Conservation (phyloP, 1,139 yeast species). For the Suhomyces atakaporum region DNA sequence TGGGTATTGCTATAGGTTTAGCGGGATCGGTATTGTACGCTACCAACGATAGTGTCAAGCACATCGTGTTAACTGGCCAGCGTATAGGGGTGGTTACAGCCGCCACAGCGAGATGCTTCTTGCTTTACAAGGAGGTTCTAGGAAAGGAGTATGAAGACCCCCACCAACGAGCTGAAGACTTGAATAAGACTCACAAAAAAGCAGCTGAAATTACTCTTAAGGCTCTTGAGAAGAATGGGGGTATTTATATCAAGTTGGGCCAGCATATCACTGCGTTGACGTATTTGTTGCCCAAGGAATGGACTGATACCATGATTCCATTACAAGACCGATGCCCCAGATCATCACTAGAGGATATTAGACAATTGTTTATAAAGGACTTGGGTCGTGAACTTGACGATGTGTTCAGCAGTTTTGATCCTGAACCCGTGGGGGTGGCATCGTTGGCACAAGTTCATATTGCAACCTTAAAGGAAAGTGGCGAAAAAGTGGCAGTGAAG, state of each 20-base stretch:
- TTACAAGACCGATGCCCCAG: conserved; percentile 89
- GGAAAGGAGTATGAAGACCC: conserved; percentile 45
- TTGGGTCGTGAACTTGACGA: conserved; percentile 65
- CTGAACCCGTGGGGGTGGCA: conserved; percentile 88
- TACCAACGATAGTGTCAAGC: conserved; percentile 38
- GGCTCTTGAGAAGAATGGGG: conserved; percentile 87
- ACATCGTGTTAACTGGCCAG: conserved; percentile 43
- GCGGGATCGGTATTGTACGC: conserved; percentile 31
- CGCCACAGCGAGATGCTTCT: conserved; percentile 66
- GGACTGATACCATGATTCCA: conserved; percentile 95
- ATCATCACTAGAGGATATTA: conserved; percentile 70
- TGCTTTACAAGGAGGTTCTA: conserved; percentile 61
- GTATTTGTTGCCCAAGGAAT: conserved; percentile 83
- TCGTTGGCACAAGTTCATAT: conserved; percentile 94
- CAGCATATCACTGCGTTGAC: conserved; percentile 94
- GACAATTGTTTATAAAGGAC: conserved; percentile 65
- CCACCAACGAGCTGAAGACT: conserved; percentile 54
- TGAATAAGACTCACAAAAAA: conserved; percentile 59
- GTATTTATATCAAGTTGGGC: conserved; percentile 89
- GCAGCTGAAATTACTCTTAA: conserved; percentile 79
- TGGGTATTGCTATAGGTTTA: conserved; percentile 35
- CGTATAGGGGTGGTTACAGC: conserved; percentile 64
- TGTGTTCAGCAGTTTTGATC: conserved; percentile 65
- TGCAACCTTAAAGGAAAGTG: conserved; percentile 61
- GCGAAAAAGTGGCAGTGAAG: conserved; percentile 86